Conservation (phyloP, 257 asterid species). For the Scutellaria minor region DNA sequence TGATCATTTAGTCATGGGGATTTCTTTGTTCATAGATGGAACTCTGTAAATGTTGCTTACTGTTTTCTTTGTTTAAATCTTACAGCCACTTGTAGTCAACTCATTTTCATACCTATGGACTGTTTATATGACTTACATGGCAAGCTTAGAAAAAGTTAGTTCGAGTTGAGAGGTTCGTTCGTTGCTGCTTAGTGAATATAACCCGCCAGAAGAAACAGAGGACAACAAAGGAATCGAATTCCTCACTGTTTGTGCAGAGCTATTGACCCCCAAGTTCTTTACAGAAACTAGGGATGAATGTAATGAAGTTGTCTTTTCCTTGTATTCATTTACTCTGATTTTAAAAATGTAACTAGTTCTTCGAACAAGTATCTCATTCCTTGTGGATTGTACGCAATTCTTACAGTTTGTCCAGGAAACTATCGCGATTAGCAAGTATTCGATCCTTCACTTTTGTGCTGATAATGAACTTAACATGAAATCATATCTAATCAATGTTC, state of each 20-base stretch:
- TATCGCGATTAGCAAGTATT: neutral
- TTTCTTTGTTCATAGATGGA: neutral
- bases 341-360: neutral
- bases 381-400: neutral
- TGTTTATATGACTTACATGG: slow-evolving; percentile 82
- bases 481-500: neutral
- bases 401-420: neutral
- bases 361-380: neutral
- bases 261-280: neutral
- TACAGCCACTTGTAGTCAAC: slow-evolving; percentile 86
- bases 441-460: neutral
- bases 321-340: neutral
- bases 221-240: neutral
- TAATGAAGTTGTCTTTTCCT: slow-evolving; percentile 21
- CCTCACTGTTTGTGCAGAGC: neutral
- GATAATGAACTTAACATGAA: neutral
- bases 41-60: neutral
- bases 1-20: neutral
- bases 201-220: too few species aligned
- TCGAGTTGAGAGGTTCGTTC: slow-evolving; percentile 32
- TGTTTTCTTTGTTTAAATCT: slow-evolving; percentile 28
- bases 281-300: slow-evolving; percentile 20
- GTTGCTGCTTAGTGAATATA: neutral
- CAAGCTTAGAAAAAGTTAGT: slow-evolving; percentile 62
- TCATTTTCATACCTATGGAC: slow-evolving; percentile 84